Conservation (phyloP, 2,329 filamentous ascomycete genomes). For the Ophiostoma sp. region DNA sequence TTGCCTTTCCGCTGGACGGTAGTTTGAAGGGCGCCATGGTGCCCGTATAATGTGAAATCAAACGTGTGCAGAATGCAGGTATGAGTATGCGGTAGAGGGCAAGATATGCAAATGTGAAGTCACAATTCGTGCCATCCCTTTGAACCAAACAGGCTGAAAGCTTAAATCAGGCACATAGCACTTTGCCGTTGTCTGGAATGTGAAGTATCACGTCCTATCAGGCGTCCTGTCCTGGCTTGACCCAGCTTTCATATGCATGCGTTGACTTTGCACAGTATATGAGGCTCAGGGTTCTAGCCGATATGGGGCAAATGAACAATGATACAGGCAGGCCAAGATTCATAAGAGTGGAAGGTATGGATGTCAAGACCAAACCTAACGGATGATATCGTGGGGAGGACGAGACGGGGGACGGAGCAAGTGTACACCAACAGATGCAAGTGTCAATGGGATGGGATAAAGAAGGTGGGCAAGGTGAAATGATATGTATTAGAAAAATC, state of each 20-base stretch:
- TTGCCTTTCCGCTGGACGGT: constrained; percentile 27
- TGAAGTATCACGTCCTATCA: background rate
- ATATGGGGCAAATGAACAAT: background rate
- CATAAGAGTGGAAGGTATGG: background rate
- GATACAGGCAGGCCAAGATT: background rate
- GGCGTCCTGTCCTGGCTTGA: background rate
- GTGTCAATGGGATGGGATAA: background rate
- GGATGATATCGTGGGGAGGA: background rate
- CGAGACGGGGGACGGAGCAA: background rate
- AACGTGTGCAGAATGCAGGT: background rate
- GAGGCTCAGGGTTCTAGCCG: background rate
- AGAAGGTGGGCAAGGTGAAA: background rate
- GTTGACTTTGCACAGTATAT: background rate
- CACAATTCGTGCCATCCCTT: background rate
- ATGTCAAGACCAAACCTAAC: background rate
- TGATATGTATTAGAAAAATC: background rate
- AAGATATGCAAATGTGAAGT: background rate
- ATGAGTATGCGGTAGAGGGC: background rate
- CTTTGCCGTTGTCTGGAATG: background rate
- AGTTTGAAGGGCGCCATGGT: constrained; percentile 24
- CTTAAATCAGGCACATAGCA: background rate
- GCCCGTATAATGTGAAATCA: background rate
- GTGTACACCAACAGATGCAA: background rate
- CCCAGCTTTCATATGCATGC: background rate
- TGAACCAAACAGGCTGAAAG: background rate